Conservation (phyloP, 352 stramenopile genomes). For the Blastocystis sp. region DNA sequence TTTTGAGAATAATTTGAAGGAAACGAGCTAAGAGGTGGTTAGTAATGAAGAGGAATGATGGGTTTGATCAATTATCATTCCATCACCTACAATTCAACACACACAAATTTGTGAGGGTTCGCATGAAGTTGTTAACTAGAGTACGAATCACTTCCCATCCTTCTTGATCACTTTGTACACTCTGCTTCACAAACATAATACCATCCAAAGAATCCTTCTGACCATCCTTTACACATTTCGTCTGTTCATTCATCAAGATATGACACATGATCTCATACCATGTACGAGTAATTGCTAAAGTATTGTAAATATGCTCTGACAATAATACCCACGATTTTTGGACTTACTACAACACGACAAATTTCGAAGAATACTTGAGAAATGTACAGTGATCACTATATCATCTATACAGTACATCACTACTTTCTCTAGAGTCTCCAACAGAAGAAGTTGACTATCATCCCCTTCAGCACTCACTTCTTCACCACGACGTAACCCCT, state of each 20-base stretch:
- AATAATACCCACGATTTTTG: too few relatives aligned
- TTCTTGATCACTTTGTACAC: not conserved
- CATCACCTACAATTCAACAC: not conserved
- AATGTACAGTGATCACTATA: not conserved
- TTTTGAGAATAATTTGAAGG: not conserved
- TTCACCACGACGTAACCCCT: not conserved
- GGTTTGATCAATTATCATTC: not conserved
- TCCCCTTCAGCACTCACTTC: not conserved
- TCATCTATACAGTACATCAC: not conserved
- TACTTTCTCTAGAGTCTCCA: not conserved
- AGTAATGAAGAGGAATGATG: not conserved
- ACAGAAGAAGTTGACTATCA: not conserved
- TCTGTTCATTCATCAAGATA: not conserved
- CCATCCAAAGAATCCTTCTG: not conserved
- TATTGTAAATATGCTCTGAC: too few relatives aligned
- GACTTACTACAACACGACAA: not conserved
- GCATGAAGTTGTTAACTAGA: slow-evolving; percentile 11
- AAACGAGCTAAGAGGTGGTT: slow-evolving; percentile 23
- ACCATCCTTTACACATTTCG: not conserved
- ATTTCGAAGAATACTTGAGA: slow-evolving; percentile 2
- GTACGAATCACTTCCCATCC: not conserved
- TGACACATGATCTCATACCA: not conserved
- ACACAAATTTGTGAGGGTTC: not conserved
- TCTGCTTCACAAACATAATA: slow-evolving; percentile 6
- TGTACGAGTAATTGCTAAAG: too few relatives aligned